phyloP scores from a whole-genome alignment of 495 filamentous ascomycete genomes.

The Cenococcum geophilum region DNA sequence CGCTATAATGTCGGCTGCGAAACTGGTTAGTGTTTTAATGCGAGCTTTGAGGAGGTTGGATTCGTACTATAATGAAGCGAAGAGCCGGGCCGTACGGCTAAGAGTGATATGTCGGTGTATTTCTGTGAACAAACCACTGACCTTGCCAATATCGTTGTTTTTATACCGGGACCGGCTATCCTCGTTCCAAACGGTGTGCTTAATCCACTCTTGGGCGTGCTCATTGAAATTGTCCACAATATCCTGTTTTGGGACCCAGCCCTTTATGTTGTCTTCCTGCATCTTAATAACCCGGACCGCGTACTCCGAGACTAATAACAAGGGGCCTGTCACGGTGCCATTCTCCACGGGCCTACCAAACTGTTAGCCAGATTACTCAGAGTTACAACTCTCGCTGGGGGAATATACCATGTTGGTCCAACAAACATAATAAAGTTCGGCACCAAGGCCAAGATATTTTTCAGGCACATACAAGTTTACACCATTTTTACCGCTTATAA shows the following conservation, averaged over 20 bases:
- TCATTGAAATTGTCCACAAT: slow-evolving; percentile 36
- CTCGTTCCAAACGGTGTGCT: slow-evolving; percentile 40
- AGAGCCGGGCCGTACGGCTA: slow-evolving; percentile 35
- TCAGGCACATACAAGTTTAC: slow-evolving; percentile 33
- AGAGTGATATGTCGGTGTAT: background rate
- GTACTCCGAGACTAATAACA: slow-evolving; percentile 35
- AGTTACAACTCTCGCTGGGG: background rate
- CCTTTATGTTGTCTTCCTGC: slow-evolving; percentile 37
- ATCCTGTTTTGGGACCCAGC: slow-evolving; percentile 36
- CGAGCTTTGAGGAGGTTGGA: background rate
- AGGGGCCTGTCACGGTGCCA: slow-evolving; percentile 33
- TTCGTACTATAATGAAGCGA: slow-evolving; percentile 32
- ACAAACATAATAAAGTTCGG: slow-evolving; percentile 38
- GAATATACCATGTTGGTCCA: slow-evolving; percentile 22
- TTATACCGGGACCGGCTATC: slow-evolving; percentile 37
- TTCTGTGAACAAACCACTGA: slow-evolving; percentile 25
- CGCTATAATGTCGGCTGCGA: slow-evolving; percentile 22
- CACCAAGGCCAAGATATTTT: slow-evolving; percentile 35
- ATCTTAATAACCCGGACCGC: slow-evolving; percentile 36
- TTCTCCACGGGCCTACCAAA: slow-evolving; percentile 34
- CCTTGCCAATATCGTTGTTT: slow-evolving; percentile 37
- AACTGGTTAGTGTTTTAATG: background rate
- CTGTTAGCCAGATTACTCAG: background rate
- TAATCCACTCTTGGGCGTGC: slow-evolving; percentile 38
- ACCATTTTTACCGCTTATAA: slow-evolving; percentile 35